phyloP scores from a whole-genome alignment of 106 monocot genomes.

The Alisma plantagoaquatica region DNA sequence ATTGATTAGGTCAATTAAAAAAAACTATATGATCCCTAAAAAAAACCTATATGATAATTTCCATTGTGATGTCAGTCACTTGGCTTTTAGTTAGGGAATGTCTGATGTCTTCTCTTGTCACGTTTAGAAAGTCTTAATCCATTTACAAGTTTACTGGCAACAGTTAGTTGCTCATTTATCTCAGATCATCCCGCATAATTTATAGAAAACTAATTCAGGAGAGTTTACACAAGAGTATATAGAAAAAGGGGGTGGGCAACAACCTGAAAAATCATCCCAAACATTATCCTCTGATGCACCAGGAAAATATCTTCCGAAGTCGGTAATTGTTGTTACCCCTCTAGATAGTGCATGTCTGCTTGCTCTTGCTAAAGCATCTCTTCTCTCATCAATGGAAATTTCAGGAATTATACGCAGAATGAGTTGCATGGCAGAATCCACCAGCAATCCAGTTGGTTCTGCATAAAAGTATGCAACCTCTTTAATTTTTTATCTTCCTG shows the following conservation, averaged over 20 bases:
- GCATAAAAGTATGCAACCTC: conserved; percentile 3
- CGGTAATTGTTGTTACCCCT: conserved; percentile 81
- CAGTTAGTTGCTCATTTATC: background rate
- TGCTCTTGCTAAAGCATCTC: conserved; percentile 59
- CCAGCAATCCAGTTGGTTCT: conserved; percentile 86
- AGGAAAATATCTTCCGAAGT: conserved; percentile 83
- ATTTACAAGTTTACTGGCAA: background rate
- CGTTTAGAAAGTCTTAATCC: background rate
- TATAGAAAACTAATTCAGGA: no score
- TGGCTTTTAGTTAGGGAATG: no score
- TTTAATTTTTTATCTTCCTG: no score
- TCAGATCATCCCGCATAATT: background rate
- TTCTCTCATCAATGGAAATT: conserved; percentile 55
- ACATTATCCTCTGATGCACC: conserved; percentile 45
- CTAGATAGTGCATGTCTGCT: conserved; percentile 68
- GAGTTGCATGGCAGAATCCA: conserved; percentile 89
- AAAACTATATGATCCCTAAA: no score
- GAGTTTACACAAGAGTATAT: no score
- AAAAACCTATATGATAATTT: no score
- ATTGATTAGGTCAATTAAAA: no score
- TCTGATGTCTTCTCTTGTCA: no score
- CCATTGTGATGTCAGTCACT: no score
- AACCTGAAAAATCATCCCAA: conserved; percentile 91
- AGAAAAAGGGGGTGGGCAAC: background rate
- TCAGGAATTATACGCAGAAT: conserved; percentile 50